Evolutionary conservation across 225 moss, liverwort and hornwort genomes (phyloP).

Genomic region (Straminergon stramineum): DNA sequence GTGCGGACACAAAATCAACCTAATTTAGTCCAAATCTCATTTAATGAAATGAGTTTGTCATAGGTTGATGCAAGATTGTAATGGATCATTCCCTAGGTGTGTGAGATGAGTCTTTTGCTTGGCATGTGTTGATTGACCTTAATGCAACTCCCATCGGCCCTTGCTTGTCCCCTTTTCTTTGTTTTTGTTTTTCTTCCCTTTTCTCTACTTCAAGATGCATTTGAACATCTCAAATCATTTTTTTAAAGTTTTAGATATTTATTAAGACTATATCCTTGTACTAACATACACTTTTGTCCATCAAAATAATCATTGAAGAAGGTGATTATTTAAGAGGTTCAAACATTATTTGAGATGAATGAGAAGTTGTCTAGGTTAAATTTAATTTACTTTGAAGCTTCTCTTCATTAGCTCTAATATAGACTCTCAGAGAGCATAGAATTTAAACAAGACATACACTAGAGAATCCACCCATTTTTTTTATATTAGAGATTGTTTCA

Average conservation of each 20-base stretch:
- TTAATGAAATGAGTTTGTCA: neutral
- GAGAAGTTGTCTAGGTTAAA: too few species aligned
- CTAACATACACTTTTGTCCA: neutral
- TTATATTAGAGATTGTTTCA: neutral
- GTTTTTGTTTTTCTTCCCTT: neutral
- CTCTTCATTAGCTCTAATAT: neutral
- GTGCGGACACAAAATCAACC: neutral
- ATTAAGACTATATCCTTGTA: neutral
- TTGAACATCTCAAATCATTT: too few species aligned
- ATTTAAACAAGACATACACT: neutral
- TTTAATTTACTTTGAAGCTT: neutral
- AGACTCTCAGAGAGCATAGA: accelerated
- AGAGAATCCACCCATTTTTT: too few species aligned
- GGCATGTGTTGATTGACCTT: neutral
- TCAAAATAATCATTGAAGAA: neutral
- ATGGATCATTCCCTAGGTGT: neutral
- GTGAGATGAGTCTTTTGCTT: neutral
- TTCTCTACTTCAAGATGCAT: neutral
- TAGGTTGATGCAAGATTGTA: neutral
- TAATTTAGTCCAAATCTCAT: neutral
- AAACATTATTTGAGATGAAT: neutral
- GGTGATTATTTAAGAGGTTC: neutral
- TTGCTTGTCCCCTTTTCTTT: neutral
- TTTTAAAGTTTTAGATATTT: neutral
- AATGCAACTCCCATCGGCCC: neutral